Evolutionary conservation across 805 yeast species (phyloP).

Genomic region (Candida dajiaensis): DNA sequence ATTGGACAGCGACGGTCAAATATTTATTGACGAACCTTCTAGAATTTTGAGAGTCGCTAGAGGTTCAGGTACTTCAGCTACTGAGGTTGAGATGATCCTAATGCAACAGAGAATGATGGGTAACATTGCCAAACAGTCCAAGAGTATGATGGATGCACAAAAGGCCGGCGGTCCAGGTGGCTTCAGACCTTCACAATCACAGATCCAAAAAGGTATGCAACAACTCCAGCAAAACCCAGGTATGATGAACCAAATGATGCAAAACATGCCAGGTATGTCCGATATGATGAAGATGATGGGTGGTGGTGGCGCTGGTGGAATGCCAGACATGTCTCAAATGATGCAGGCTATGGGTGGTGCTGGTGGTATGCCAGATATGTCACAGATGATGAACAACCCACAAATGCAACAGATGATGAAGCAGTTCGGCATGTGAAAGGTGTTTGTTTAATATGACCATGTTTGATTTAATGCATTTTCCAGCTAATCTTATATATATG

Average conservation of each 20-base stretch:
- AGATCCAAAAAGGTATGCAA: slow-evolving; percentile 49
- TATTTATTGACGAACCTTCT: slow-evolving; percentile 52
- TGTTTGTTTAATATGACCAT: background rate
- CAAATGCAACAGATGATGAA: slow-evolving; percentile 43
- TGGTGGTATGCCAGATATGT: slow-evolving; percentile 36
- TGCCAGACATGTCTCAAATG: slow-evolving; percentile 63
- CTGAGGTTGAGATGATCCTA: slow-evolving; percentile 89
- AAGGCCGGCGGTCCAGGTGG: slow-evolving; percentile 45
- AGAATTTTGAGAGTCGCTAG: slow-evolving; percentile 87
- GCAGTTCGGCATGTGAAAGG: slow-evolving; percentile 33
- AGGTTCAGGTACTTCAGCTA: slow-evolving; percentile 89
- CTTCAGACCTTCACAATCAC: slow-evolving; percentile 32
- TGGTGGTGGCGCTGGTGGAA: slow-evolving; percentile 46
- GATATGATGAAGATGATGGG: slow-evolving; percentile 56
- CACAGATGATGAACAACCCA: slow-evolving; percentile 35
- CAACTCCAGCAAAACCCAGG: slow-evolving; percentile 66
- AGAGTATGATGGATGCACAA: slow-evolving; percentile 41
- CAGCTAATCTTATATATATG: no score
- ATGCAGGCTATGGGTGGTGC: slow-evolving; percentile 46
- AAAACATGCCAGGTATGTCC: slow-evolving; percentile 65
- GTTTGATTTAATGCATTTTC: slow-evolving; percentile 1
- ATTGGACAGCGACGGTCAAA: slow-evolving; percentile 80
- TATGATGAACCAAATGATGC: slow-evolving; percentile 68
- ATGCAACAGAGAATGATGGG: slow-evolving; percentile 94
- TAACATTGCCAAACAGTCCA: slow-evolving; percentile 73